Conservation (phyloP, 1,139 yeast species). For the Lodderomyces pseudojiufengensis region DNA sequence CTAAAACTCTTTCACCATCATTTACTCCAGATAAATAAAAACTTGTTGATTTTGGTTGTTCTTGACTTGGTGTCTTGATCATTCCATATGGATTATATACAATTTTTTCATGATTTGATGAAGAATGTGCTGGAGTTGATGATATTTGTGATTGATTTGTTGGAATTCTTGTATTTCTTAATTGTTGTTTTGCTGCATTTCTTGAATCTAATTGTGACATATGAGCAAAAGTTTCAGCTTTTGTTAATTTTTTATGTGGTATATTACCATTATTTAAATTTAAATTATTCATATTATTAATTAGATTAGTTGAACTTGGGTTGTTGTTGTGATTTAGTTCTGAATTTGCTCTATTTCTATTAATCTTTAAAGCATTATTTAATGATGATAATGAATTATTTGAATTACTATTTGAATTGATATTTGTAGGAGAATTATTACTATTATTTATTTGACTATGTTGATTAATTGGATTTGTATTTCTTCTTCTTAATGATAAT, state of each 20-base stretch:
- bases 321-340: conserved; percentile 4
- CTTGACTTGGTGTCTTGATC: conserved; percentile 34
- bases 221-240: conserved; percentile 41
- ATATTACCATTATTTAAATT: not conserved
- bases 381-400: too few species aligned
- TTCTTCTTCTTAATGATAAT: conserved; percentile 27
- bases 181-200: conserved; percentile 22
- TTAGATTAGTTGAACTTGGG: conserved; percentile 1
- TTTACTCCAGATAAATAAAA: conserved; percentile 38
- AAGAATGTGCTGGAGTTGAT: conserved; percentile 6
- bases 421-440: too few species aligned
- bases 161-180: conserved; percentile 12
- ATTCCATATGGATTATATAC: conserved; percentile 47
- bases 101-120: conserved; percentile 28
- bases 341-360: conserved; percentile 3
- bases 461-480: conserved; percentile 17
- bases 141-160: conserved; percentile 5
- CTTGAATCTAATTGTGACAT: conserved; percentile 32
- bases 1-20: conserved; percentile 44
- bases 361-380: not conserved
- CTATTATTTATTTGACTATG: not conserved
- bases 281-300: conserved; percentile 7
- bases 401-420: conserved; percentile 6
- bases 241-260: conserved; percentile 26
- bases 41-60: conserved; percentile 36